Conservation (phyloP, 176 grass and related monocot genomes). For the Oryza officinalis region DNA sequence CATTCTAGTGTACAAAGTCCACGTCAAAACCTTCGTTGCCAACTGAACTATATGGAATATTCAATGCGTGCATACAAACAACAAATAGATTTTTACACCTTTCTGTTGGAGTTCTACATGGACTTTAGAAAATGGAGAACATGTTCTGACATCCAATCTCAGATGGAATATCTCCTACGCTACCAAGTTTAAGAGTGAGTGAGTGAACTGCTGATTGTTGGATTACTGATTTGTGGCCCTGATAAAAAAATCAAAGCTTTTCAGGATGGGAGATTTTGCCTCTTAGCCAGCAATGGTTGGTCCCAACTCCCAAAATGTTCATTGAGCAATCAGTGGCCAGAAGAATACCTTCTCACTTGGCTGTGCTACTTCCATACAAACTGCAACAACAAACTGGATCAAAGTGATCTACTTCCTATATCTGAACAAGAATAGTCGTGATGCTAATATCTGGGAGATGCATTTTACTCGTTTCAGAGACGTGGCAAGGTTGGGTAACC, state of each 20-base stretch:
- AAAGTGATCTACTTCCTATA: background rate
- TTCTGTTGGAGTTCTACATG: background rate
- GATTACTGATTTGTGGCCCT: background rate
- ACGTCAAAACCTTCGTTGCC: background rate
- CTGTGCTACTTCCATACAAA: background rate
- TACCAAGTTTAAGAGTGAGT: background rate
- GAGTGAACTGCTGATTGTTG: background rate
- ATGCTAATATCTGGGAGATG: background rate
- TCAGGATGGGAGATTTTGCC: background rate
- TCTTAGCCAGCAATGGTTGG: background rate
- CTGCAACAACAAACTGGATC: background rate
- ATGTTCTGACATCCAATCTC: background rate
- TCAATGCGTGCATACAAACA: background rate
- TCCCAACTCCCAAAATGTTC: background rate
- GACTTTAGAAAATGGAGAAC: background rate
- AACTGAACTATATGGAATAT: background rate
- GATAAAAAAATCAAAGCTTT: background rate
- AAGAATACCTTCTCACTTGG: background rate
- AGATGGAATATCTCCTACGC: background rate
- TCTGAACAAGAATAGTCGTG: background rate
- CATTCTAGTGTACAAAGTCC: background rate
- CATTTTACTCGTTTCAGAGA: constrained; percentile 9
- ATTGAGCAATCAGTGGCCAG: background rate
- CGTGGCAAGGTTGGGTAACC: constrained; percentile 28
- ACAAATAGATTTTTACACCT: background rate